phyloP scores from a whole-genome alignment of 202 grass and related monocot species.

The Panicum hallii region DNA sequence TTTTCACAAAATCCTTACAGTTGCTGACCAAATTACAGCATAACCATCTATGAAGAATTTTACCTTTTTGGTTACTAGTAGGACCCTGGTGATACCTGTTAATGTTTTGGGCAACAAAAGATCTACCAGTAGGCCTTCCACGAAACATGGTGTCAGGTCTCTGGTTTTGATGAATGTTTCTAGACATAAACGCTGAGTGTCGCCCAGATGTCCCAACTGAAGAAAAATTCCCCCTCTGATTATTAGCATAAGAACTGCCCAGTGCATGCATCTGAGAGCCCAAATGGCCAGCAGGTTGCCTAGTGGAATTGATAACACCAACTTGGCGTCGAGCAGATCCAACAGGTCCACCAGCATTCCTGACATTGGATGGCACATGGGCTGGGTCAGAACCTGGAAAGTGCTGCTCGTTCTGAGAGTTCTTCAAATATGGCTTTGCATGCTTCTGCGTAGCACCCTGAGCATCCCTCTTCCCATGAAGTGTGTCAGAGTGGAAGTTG shows the following conservation, averaged over 20 bases:
- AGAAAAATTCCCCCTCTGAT: slow-evolving; percentile 50
- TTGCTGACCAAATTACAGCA: not conserved
- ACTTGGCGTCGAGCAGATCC: slow-evolving; percentile 50
- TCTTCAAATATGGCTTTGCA: slow-evolving; percentile 55
- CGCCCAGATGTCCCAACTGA: slow-evolving; percentile 45
- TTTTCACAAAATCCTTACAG: not conserved
- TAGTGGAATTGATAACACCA: slow-evolving; percentile 52
- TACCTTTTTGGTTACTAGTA: slow-evolving; percentile 74
- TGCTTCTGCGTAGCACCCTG: slow-evolving; percentile 52
- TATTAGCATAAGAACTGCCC: slow-evolving; percentile 43
- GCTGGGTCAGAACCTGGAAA: slow-evolving; percentile 51
- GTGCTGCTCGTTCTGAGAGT: slow-evolving; percentile 47
- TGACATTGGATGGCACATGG: slow-evolving; percentile 42
- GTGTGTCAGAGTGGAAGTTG: slow-evolving; percentile 29
- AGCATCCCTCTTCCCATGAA: slow-evolving; percentile 39
- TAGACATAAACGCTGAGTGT: slow-evolving; percentile 47
- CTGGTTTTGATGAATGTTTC: slow-evolving; percentile 52
- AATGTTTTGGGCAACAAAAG: slow-evolving; percentile 50
- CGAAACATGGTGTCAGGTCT: slow-evolving; percentile 48
- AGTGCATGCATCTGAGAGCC: slow-evolving; percentile 47
- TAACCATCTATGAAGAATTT: slow-evolving; percentile 21
- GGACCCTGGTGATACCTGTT: slow-evolving; percentile 57
- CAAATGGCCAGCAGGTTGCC: slow-evolving; percentile 38
- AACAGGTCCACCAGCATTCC: slow-evolving; percentile 54
- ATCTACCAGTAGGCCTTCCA: slow-evolving; percentile 55